Conservation (phyloP, 2,329 filamentous ascomycete genomes). For the Exutisphaerella laricina region DNA sequence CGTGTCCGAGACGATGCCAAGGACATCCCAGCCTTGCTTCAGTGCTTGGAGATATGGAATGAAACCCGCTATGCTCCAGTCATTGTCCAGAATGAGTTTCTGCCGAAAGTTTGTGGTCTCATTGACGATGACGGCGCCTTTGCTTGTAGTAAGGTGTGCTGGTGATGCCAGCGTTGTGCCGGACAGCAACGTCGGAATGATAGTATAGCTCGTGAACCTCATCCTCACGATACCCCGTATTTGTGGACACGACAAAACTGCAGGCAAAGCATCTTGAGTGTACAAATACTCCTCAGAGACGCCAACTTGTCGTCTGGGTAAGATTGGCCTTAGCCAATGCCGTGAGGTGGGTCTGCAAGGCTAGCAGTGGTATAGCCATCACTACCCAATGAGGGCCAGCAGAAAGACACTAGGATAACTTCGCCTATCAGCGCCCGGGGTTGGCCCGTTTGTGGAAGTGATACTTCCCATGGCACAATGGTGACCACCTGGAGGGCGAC, state of each 20-base stretch:
- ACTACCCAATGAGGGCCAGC: neutral
- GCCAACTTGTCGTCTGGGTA: too few relatives aligned
- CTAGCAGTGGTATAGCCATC: neutral
- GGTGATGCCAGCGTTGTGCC: neutral
- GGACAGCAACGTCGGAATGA: too few relatives aligned
- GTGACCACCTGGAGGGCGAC: neutral
- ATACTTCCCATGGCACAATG: neutral
- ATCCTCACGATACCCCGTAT: too few relatives aligned
- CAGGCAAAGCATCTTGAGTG: too few relatives aligned
- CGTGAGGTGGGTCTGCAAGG: too few relatives aligned
- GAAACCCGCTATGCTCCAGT: conserved; percentile 42
- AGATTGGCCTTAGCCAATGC: too few relatives aligned
- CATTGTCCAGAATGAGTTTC: conserved; percentile 44
- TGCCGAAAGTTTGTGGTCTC: conserved; percentile 4
- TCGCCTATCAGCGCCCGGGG: neutral
- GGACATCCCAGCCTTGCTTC: conserved; percentile 41
- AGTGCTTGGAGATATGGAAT: conserved; percentile 43
- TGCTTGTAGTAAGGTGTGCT: neutral
- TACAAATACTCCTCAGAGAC: too few relatives aligned
- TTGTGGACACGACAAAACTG: too few relatives aligned
- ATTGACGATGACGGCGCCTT: neutral
- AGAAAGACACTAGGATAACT: neutral
- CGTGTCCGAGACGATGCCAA: conserved; percentile 41
- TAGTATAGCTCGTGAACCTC: too few relatives aligned
- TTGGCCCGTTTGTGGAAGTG: neutral